Base-by-base conservation (phyloP, 75 land plant genomes). In the Picea glauca region DNA sequence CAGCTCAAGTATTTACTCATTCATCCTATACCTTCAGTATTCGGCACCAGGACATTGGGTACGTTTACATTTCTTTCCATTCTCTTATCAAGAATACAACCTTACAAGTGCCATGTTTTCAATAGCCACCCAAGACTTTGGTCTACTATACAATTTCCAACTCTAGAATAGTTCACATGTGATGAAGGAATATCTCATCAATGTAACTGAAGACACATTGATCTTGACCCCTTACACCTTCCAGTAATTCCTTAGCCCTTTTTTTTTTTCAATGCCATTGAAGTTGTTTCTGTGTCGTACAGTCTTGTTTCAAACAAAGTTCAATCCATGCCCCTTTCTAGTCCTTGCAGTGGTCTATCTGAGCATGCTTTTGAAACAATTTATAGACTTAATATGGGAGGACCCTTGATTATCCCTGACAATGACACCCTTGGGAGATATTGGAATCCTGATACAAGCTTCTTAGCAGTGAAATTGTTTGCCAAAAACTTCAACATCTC, bases 101-200 rank as follows among this genome's bases (percentile, higher is more conserved):
- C 64, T 89, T 91, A 23, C 84, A 86, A 33, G 3, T 43, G 4
- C 88, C 38, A 72, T 84, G 59, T 95, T 95, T 82, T 78, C 83
- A 26, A 89, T 93, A 82, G 58, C 60, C 74, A 86, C 93, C 13
- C 89, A 87, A 11, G 58, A 84, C 14, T 35, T 76, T 62, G 84
- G 86, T 74, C 91, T 95, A 18, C 80, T 95, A 40, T 84, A 83
- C 82, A 88, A 84, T 73, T 61, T 88, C 58, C 11, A 57, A 2
- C 80, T 35, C 6, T 58, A 1, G 31, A 50, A 1, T 1, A 11
- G 11, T 38, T 26, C 3, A 67, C 13, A 14, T 67, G 75, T 89
- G 32, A 83, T 91, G 74, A 88, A 87, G 70, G 99, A 96, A 78
- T 96, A 85, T 74, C 83, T 91, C 59, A 3, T 96, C 80, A 94